Percentiles rank a stretch among this genome's conserved stretches.
phyloP scores from a whole-genome alignment of 2,329 filamentous ascomycete genomes.

The Penicillium sumatraense region DNA sequence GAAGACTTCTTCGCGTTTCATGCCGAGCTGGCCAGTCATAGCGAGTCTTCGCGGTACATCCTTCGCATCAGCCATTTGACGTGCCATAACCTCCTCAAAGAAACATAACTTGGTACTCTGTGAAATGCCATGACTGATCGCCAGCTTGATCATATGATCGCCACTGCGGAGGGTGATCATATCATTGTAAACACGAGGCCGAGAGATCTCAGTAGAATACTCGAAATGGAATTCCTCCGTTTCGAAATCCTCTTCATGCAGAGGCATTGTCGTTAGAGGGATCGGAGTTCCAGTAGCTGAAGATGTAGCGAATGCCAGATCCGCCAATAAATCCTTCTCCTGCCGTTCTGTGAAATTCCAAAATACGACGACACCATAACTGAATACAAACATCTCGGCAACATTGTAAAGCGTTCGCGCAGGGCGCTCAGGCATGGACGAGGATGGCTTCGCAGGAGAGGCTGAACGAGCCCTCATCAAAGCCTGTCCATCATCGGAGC shows the following conservation, averaged over 20 bases:
- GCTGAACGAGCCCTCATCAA: slow-evolving; percentile 31
- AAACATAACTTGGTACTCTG: slow-evolving; percentile 96
- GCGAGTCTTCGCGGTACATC: slow-evolving; percentile 88
- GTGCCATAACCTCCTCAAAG: slow-evolving; percentile 94
- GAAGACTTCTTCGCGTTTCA: slow-evolving; percentile 90
- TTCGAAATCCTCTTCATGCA: slow-evolving; percentile 90
- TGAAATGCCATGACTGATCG: slow-evolving; percentile 95
- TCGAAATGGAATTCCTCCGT: slow-evolving; percentile 99
- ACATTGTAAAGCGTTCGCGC: slow-evolving; percentile 70
- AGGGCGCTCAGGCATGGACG: slow-evolving; percentile 47
- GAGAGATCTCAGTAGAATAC: slow-evolving; percentile 83
- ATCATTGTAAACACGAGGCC: slow-evolving; percentile 94
- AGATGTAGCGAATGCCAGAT: slow-evolving; percentile 78
- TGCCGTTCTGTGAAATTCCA: slow-evolving; percentile 98
- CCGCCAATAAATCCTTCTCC: slow-evolving; percentile 94
- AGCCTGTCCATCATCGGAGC: slow-evolving; percentile 28
- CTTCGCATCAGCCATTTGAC: slow-evolving; percentile 91
- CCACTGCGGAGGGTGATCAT: slow-evolving; percentile 96
- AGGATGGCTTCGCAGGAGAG: slow-evolving; percentile 50
- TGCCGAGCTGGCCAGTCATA: slow-evolving; percentile 84
- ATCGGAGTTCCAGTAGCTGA: slow-evolving; percentile 47
- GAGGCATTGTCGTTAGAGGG: slow-evolving; percentile 75
- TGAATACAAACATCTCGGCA: slow-evolving; percentile 96
- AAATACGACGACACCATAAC: slow-evolving; percentile 95
- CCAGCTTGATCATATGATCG: slow-evolving; percentile 98